Base-by-base conservation (phyloP, 2,329 filamentous ascomycete genomes). In the Cladosporium halotolerans region DNA sequence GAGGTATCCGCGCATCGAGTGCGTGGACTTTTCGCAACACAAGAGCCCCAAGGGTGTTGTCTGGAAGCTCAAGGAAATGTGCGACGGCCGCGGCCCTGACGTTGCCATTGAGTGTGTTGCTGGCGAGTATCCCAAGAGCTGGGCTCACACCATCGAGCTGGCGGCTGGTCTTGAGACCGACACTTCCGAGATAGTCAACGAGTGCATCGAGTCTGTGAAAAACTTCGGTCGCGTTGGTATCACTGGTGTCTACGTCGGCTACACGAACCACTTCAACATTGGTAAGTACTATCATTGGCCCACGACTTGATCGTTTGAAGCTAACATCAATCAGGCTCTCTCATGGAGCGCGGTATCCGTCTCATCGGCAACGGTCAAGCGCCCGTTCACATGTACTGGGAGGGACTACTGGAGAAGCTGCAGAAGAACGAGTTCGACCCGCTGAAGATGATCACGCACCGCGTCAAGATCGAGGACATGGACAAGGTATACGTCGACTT, bases 261-360 rank as follows among this genome's bases (percentile, higher is more conserved):
- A 74, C 66, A 88, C 85, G 18, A 90, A 89, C 70, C 85, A 89
- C 68, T 88, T 92, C 76, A 89, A 89, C 70, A 84, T 92, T 60
- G 88, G 88, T 7, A 51, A 53, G 43, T 50, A 36, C 19, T 6
- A 11, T 41, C 8, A 13, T 28, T 28, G 5, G 23, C 4, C 5
- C 23, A 28, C 3, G 23, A 28, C n/a, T 11, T n/a, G 4, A 41
- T 34, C 14, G 6, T 18, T 9, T 11, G 18, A 32, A 36, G 18
- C 45, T 45, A 18, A 11, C 31, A 52, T 18, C 40, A 41, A 18
- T 19, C 36, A 43, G 86, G 89, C 9, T 84, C 87, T 0, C 66
- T 95, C 11, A 95, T 95, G 89, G 83, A 95, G 72, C 83, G 87
- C 32, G 89, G 89, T n/a, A 82, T 95, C 60, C 84, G 87, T 1